Conservation (phyloP, 2,329 filamentous ascomycete species). For the Stachybotrys chartarum region DNA sequence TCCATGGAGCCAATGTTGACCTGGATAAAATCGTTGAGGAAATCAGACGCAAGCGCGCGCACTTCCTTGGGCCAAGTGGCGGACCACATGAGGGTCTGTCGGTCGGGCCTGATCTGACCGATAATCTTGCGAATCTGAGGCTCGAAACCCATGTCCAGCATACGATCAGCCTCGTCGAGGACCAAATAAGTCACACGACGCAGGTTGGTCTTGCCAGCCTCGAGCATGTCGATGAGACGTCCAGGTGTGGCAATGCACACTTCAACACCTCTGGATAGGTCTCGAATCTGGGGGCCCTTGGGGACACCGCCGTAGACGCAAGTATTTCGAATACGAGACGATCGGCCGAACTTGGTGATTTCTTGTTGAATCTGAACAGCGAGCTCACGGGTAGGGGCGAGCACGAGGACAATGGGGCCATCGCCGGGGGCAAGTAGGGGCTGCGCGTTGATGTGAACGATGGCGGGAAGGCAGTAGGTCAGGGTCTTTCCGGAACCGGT, state of each 20-base stretch:
- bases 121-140: constrained; percentile 99
- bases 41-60: constrained; percentile 82
- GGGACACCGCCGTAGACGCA: constrained; percentile 99
- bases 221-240: constrained; percentile 97
- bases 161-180: constrained; percentile 97
- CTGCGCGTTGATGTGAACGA: constrained; percentile 99
- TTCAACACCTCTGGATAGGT: constrained; percentile 90
- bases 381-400: constrained; percentile 94
- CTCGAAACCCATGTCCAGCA: constrained; percentile 99
- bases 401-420: constrained; percentile 91
- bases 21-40: constrained; percentile 93
- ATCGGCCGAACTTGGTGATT: constrained; percentile 97
- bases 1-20: constrained; percentile 98
- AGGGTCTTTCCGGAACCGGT: constrained; percentile 99
- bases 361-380: constrained; percentile 98
- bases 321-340: constrained; percentile 95
- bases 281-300: constrained; percentile 93
- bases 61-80: constrained; percentile 99
- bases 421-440: constrained; percentile 91
- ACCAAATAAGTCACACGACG: constrained; percentile 97
- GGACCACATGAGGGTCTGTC: constrained; percentile 99
- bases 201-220: constrained; percentile 95
- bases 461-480: constrained; percentile 94
- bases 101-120: constrained; percentile 91
- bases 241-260: constrained; percentile 98